Base-by-base conservation (phyloP, 164 flowering plant genomes). In the Umbilicus rupestris region DNA sequence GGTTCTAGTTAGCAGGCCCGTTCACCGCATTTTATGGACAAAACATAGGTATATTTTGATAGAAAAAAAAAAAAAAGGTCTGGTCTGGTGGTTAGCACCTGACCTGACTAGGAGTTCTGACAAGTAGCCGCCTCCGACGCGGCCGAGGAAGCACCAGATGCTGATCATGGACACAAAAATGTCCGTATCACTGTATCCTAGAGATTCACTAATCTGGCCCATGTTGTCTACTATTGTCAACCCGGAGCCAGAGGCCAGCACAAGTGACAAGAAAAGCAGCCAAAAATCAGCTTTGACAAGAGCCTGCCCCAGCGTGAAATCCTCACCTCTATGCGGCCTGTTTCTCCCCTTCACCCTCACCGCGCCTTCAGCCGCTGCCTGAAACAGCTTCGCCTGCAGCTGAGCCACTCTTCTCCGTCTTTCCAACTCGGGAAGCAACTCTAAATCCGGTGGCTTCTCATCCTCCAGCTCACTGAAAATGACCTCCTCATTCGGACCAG, bases 101-200 rank as follows among this genome's bases (percentile, higher is more conserved):
- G 24, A 79, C 81, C 79, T 77, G 22, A 76, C 63, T 15, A 79
- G 63, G 29, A 67, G 8, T 70, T 84, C 88, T 4, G 88, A 84
- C 52, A 84, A 73, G 77, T 73, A 82, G 24, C 86, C 88, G 11
- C 80, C 83, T 24, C 75, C 81, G 68, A 84, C 73, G 60, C 88
- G 85, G 55, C 88, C 88, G 31, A 82, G 81, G 63, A 82, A 84
- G 70, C 77, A 78, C 73, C 76, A 84, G 66, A 84, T 78, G 81
- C 86, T 84, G 64, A 78, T 73, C 72, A 84, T 60, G 30, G 88
- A 84, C 11, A 84, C 77, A 57, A 68, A 84, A 29, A 76, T 70
- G 16, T 49, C 60, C 1, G 79, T 47, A 52, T 78, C 42, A 5
- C 30, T 15, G 28, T 79, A 82, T 0, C 85, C 88, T 17, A 84